phyloP scores from a whole-genome alignment of 2,329 filamentous ascomycete genomes.

The Ramularia endophylla region DNA sequence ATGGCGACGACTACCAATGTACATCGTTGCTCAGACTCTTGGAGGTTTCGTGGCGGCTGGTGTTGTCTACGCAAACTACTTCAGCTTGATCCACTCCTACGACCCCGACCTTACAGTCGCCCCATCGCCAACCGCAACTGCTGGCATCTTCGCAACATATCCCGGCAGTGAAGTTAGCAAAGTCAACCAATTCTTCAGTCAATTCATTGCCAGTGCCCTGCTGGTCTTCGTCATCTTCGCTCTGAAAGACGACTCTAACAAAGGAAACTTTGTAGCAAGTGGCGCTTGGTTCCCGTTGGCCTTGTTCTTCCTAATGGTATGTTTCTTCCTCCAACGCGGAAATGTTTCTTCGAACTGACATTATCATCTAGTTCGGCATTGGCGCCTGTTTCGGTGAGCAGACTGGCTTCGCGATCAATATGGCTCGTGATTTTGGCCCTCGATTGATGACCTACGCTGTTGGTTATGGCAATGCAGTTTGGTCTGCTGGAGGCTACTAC shows the following conservation, averaged over 20 bases:
- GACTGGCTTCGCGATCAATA: conserved; percentile 62
- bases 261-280: conserved; percentile 30
- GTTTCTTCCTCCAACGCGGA: neutral
- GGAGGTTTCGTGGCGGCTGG: conserved; percentile 57
- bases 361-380: conserved; percentile 49
- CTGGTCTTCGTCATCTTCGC: conserved; percentile 67
- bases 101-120: conserved; percentile 59
- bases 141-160: conserved; percentile 65
- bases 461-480: conserved; percentile 61
- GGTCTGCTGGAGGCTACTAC: conserved; percentile 58
- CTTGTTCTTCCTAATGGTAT: conserved; percentile 56
- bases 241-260: conserved; percentile 50
- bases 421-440: conserved; percentile 66
- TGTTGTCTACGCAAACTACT: conserved; percentile 43
- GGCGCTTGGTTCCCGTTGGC: conserved; percentile 51
- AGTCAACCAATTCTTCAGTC: conserved; percentile 62
- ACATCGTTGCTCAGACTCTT: conserved; percentile 58
- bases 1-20: conserved; percentile 64
- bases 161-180: conserved; percentile 46
- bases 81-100: conserved; percentile 53
- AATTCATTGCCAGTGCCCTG: conserved; percentile 61
- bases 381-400: conserved; percentile 64
- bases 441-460: conserved; percentile 60
- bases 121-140: conserved; percentile 51
- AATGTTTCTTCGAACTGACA: too few species aligned